Conservation (phyloP, 805 yeast genomes). For the Candida nanaspora region DNA sequence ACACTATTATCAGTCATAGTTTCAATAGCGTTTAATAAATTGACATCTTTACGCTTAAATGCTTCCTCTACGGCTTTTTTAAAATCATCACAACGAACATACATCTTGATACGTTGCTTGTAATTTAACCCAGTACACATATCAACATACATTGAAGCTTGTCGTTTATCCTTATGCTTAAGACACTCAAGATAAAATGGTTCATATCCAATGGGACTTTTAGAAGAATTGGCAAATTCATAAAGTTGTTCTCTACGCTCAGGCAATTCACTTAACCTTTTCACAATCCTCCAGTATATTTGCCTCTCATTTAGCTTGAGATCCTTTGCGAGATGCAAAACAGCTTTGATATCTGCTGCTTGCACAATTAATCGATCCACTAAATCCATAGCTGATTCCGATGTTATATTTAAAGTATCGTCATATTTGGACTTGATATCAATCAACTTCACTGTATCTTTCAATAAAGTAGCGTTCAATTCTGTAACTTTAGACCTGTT, state of each 20-base stretch:
- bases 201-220: constrained; percentile 66
- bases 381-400: constrained; percentile 38
- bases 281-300: constrained; percentile 46
- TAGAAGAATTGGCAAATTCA: constrained; percentile 41
- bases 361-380: constrained; percentile 33
- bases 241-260: constrained; percentile 48
- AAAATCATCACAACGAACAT: constrained; percentile 43
- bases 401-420: not conserved
- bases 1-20: constrained; percentile 14
- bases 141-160: constrained; percentile 54
- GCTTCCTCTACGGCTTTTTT: constrained; percentile 45
- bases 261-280: constrained; percentile 36
- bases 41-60: constrained; percentile 34
- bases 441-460: constrained; percentile 31
- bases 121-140: constrained; percentile 40
- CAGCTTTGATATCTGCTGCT: constrained; percentile 42
- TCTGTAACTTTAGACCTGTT: constrained; percentile 24
- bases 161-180: constrained; percentile 46
- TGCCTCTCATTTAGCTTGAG: constrained; percentile 53
- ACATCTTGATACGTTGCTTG: constrained; percentile 42
- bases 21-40: constrained; percentile 20
- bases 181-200: constrained; percentile 53
- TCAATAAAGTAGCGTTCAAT: constrained; percentile 32
- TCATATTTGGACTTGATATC: constrained; percentile 32
- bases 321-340: constrained; percentile 40